Base-by-base conservation (phyloP, 495 filamentous ascomycete species). In the Aspergillus funiculosus region DNA sequence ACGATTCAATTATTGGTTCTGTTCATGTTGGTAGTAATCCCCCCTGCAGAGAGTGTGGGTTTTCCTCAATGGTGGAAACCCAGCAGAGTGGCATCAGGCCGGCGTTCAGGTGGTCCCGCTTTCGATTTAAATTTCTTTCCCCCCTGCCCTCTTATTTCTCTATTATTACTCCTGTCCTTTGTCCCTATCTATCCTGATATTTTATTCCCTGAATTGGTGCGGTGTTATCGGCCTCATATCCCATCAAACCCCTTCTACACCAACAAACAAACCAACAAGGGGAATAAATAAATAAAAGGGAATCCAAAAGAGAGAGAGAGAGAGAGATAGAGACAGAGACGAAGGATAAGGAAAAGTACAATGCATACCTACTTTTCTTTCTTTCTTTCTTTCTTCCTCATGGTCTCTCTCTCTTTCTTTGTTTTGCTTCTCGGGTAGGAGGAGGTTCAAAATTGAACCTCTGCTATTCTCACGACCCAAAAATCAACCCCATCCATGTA, bases 1-100 rank as follows among this genome's bases (percentile, higher is more conserved):
- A 53, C 26, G 27, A 52, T 66, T 62, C 53, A 43, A 53, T 56
- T 57, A 57, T 62, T 62, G 58, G 64, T 63, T 62, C 64, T 61
- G 52, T 62, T 62, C 66, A 57, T 61, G 51, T 64, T 67, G 61
- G 53, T 69, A 61, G 53, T 69, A 60, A 60, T 61, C 51, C 58
- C 57, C 50, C 56, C 60, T 57, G 58, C 52, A 62, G 49, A 58
- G 53, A 62, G 52, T 61, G 63, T 62, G 59, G 64, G 59, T 46
- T 60, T 57, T 54, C 54, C 58, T 51, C 46, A 59, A 55, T 57
- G 54, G 66, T 61, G 37, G 9, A 41, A 48, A 64, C 55, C 55
- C 55, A 64, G 57, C 63, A 68, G 64, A 63, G 64, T 70, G 67
- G 67, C 67, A 70, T 68, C 63, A 66, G 68, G 68, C 68, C 67